These are phyloP conservation scores for Xylariales sp. DNA, from an alignment of 2,329 filamentous ascomycete genomes.

Conservation along the genomic window DNA sequence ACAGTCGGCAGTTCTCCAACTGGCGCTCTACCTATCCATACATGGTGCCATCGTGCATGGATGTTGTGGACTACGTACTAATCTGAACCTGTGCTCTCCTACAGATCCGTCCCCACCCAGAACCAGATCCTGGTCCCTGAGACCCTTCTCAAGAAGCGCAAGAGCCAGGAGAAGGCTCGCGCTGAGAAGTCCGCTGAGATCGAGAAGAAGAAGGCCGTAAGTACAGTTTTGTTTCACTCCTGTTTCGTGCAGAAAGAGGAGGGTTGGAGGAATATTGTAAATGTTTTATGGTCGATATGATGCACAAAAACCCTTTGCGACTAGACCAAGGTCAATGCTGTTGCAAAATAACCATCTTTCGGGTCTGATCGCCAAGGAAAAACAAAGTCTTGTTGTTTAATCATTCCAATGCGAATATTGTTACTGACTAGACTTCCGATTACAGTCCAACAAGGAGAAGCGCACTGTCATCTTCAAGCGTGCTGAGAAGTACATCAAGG, in stretches of 20 bases:
- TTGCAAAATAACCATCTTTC: conserved; percentile 99
- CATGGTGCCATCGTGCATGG: conserved; percentile 43
- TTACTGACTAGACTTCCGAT: conserved; percentile 7
- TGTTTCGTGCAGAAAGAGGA: no score
- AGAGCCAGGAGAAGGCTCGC: conserved; percentile 98
- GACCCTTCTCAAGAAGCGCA: conserved; percentile 99
- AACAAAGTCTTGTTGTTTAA: not conserved
- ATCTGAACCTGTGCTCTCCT: conserved; percentile 59
- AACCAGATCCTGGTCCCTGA: conserved; percentile 97
- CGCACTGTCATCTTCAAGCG: conserved; percentile 99
- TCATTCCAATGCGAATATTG: no score
- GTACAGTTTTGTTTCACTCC: no score
- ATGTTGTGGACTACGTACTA: conserved; percentile 65
- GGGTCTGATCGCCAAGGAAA: conserved; percentile 70
- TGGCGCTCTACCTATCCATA: conserved; percentile 67
- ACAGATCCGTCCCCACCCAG: conserved; percentile 85
- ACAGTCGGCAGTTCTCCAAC: conserved; percentile 87
- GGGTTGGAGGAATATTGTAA: conserved; percentile 15
- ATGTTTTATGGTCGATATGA: conserved; percentile 55
- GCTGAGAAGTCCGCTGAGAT: conserved; percentile 77
- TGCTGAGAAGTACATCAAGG: conserved; percentile 99
- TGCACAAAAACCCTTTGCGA: conserved; percentile 84
- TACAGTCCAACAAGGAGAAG: conserved; percentile 99
- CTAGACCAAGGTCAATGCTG: conserved; percentile 97
- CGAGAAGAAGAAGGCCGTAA: conserved; percentile 87